Evolutionary conservation across 495 filamentous ascomycete species (phyloP).

Genomic region (Hypoxylon rickii): DNA sequence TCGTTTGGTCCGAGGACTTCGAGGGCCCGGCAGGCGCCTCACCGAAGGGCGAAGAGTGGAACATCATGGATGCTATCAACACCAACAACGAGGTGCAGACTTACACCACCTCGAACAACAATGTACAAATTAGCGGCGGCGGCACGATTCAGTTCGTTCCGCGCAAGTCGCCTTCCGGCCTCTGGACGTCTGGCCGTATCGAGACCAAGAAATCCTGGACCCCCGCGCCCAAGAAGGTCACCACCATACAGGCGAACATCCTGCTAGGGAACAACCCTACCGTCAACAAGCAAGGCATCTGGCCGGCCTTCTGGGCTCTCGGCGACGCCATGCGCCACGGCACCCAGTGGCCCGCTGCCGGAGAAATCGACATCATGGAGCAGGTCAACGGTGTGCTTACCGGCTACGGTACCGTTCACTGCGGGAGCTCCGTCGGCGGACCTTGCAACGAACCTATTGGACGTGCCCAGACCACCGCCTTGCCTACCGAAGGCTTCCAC

Average conservation of each 20-base stretch:
- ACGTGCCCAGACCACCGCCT: constrained; percentile 26
- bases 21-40: constrained; percentile 34
- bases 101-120: constrained; percentile 48
- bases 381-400: constrained; percentile 51
- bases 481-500: constrained; percentile 50
- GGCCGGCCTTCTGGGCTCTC: constrained; percentile 61
- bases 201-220: constrained; percentile 49
- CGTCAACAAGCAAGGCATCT: constrained; percentile 51
- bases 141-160: constrained; percentile 53
- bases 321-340: constrained; percentile 54
- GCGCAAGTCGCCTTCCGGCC: constrained; percentile 39
- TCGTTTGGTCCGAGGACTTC: constrained; percentile 40
- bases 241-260: constrained; percentile 46
- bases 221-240: constrained; percentile 46
- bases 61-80: constrained; percentile 45
- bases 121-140: constrained; percentile 53
- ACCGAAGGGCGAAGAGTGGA: constrained; percentile 42
- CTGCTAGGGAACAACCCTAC: constrained; percentile 45
- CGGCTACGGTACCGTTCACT: constrained; percentile 55
- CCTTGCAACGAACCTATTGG: constrained; percentile 55
- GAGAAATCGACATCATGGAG: constrained; percentile 60
- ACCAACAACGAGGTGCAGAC: constrained; percentile 52
- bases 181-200: constrained; percentile 57
- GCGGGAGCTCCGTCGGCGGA: constrained; percentile 45
- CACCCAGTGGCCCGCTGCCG: constrained; percentile 53